Percentiles rank a stretch among this genome's conserved stretches.
phyloP scores from a whole-genome alignment of 306 rosid species.

The Sicyos edulis region DNA sequence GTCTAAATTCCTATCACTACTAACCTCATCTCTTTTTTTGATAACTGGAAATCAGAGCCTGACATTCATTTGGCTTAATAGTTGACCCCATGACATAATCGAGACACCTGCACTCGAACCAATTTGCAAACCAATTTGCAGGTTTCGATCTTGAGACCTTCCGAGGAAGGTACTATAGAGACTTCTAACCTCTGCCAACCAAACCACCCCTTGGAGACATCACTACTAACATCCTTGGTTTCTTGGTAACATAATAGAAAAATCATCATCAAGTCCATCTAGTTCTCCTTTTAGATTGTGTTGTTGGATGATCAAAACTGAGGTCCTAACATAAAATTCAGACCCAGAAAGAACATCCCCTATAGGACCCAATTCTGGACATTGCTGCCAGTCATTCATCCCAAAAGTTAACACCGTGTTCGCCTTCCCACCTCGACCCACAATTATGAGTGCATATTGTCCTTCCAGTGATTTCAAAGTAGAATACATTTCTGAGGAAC shows the following conservation, averaged over 20 bases:
- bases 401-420: constrained; percentile 68
- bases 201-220: no score
- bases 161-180: no score
- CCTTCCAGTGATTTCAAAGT: constrained; percentile 73
- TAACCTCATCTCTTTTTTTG: background rate
- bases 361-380: constrained; percentile 85
- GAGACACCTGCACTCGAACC: no score
- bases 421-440: constrained; percentile 71
- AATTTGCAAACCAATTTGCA: no score
- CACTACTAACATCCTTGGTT: background rate
- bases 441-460: constrained; percentile 60
- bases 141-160: no score
- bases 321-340: constrained; percentile 50
- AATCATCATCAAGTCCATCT: constrained; percentile 90
- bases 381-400: constrained; percentile 92
- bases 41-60: no score
- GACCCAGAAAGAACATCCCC: constrained; percentile 96
- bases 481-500: constrained; percentile 64
- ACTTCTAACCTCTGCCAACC: no score
- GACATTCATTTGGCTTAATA: no score
- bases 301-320: constrained; percentile 79
- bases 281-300: constrained; percentile 61
- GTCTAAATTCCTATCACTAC: constrained; percentile 11
- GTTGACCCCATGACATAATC: no score
- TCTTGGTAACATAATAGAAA: constrained; percentile 47